phyloP scores from a whole-genome alignment of 2,329 filamentous ascomycete genomes.

The Hypoxylon sp. region DNA sequence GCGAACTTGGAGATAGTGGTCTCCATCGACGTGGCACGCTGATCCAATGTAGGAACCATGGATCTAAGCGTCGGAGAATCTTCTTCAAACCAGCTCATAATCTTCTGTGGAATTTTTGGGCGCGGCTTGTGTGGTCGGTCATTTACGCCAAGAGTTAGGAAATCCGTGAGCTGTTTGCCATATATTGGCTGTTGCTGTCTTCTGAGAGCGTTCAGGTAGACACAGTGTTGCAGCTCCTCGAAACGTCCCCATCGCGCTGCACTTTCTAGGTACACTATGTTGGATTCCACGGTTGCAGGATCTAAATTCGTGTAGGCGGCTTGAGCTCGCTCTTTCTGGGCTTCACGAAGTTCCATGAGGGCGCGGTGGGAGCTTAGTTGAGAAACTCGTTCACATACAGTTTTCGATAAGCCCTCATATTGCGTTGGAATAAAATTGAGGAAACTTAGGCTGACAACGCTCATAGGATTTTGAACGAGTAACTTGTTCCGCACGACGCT shows the following conservation, averaged over 20 bases:
- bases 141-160: constrained; percentile 75
- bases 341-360: constrained; percentile 79
- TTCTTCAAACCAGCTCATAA: constrained; percentile 82
- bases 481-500: constrained; percentile 76
- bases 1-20: constrained; percentile 87
- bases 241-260: constrained; percentile 77
- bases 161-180: constrained; percentile 82
- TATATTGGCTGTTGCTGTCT: constrained; percentile 87
- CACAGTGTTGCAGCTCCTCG: constrained; percentile 83
- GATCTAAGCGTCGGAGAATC: constrained; percentile 74
- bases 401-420: constrained; percentile 74
- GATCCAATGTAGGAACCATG: constrained; percentile 81
- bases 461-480: constrained; percentile 73
- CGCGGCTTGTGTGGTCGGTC: constrained; percentile 71
- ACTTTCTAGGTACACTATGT: constrained; percentile 80
- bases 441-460: constrained; percentile 78
- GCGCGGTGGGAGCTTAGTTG: constrained; percentile 78
- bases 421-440: constrained; percentile 83
- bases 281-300: constrained; percentile 76
- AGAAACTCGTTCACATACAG: constrained; percentile 68
- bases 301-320: constrained; percentile 70
- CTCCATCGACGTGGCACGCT: constrained; percentile 80
- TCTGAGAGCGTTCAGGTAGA: constrained; percentile 85
- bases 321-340: constrained; percentile 75
- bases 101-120: constrained; percentile 72